Evolutionary conservation across 1,284 basidiomycete species (phyloP), one percentile per base, ranked within the genome.

Genomic region (Mycocalia duriaeana): DNA sequence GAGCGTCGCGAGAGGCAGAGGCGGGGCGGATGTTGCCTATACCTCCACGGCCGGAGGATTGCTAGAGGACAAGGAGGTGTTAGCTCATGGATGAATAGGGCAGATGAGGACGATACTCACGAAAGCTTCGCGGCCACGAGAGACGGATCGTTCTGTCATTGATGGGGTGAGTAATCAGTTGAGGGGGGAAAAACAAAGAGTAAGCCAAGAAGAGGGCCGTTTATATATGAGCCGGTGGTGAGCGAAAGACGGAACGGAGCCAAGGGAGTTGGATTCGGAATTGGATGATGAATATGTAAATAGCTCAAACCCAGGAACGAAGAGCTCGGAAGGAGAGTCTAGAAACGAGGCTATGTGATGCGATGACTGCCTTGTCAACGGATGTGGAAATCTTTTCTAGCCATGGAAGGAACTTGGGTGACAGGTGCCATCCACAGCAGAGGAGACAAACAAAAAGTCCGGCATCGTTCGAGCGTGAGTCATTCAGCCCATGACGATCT

Each of bases 31-130:
- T 80, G 64, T 88, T 89, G 28, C 85, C 85, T 9, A 72, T 52
- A 9, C 85, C 85, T 2, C 85, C 85, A 50, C 85, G 70, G 4
- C 85, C 84, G 18, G 77, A 79, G 4, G 82, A 84, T 48, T 69
- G 66, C 74, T 81, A 55, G 14, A 39, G 35, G 25, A 16, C 11
- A 9, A 36, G 36, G 25, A 16, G 7, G 8, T 34, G n/a, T 38
- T 42, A 23, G 22, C 31, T 45, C 20, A 18, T 46, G 18, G 24
- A 16, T 2, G 31, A 23, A 38, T 2, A 34, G 19, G 37, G 44
- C 39, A 11, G 36, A 22, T 34, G 43, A 24, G n/a, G 47, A 18
- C 11, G 46, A 25, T 14, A 60, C 69, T 50, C 48, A 71, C 71
- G 14, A 65, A 67, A 24, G 59, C 54, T 0, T 73, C 72, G 34